Conservation (phyloP, 805 yeast species). For the Yamadazyma scolyti region DNA sequence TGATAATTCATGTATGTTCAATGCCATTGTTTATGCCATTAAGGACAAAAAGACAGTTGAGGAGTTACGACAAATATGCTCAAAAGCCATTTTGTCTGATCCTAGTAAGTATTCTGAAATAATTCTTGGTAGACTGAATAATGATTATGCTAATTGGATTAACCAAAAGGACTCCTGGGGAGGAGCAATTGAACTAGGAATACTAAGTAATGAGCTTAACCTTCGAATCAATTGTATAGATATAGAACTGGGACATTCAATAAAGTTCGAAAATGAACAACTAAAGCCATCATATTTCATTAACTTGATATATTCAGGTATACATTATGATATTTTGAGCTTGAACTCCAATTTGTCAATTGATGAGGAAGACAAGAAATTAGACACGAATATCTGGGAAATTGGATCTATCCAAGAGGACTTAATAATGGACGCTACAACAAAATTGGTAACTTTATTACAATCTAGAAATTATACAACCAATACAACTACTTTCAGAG, state of each 20-base stretch:
- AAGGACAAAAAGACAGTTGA: constrained; percentile 40
- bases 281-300: constrained; percentile 40
- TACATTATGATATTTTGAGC: constrained; percentile 62
- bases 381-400: constrained; percentile 43
- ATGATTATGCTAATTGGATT: constrained; percentile 62
- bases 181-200: constrained; percentile 74
- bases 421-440: constrained; percentile 27
- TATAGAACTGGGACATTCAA: constrained; percentile 56
- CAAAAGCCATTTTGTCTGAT: constrained; percentile 38
- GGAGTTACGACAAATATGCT: constrained; percentile 52
- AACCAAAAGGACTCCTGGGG: constrained; percentile 65
- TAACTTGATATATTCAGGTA: constrained; percentile 61
- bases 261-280: constrained; percentile 41
- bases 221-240: constrained; percentile 60
- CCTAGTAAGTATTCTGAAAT: constrained; percentile 47
- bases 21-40: constrained; percentile 55
- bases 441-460: constrained; percentile 39
- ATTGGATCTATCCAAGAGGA: constrained; percentile 19
- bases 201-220: constrained; percentile 49
- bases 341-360: constrained; percentile 17
- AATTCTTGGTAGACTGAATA: constrained; percentile 49
- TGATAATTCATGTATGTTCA: constrained; percentile 76
- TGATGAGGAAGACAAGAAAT: constrained; percentile 17
- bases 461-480: constrained; percentile 57
- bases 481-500: constrained; percentile 56